phyloP scores from a whole-genome alignment of 495 filamentous ascomycete species.

The Oidiodendron maius region DNA sequence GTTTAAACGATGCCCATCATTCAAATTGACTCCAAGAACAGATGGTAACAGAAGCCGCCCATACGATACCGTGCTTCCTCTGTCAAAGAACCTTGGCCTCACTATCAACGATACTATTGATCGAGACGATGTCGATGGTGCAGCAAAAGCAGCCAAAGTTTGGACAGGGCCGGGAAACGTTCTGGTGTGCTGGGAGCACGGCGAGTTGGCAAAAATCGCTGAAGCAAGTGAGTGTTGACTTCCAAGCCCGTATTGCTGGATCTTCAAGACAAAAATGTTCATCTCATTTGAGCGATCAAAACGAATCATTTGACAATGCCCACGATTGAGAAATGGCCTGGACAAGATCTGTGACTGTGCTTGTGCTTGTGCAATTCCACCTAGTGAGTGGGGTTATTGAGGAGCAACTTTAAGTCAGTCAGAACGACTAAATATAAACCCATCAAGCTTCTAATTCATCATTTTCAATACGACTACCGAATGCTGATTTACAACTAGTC shows the following conservation, averaged over 20 bases:
- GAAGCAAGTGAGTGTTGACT: too few relatives aligned
- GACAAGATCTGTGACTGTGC: too few relatives aligned
- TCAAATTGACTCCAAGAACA: too few relatives aligned
- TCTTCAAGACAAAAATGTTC: too few relatives aligned
- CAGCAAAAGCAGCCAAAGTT: slow-evolving; percentile 34
- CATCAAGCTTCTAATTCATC: neutral
- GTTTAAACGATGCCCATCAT: too few relatives aligned
- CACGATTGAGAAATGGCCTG: too few relatives aligned
- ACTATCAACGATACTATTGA: slow-evolving; percentile 39
- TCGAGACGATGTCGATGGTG: slow-evolving; percentile 41
- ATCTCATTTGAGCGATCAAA: too few relatives aligned
- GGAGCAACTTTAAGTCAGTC: slow-evolving; percentile 23
- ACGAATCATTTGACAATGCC: too few relatives aligned
- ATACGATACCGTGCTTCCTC: slow-evolving; percentile 44
- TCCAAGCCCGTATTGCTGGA: too few relatives aligned
- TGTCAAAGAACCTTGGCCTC: slow-evolving; percentile 44
- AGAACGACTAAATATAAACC: slow-evolving; percentile 22
- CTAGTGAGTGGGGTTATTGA: too few relatives aligned
- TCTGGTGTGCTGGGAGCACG: slow-evolving; percentile 53
- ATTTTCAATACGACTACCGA: neutral
- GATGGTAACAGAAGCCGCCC: slow-evolving; percentile 44
- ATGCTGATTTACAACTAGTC: too few relatives aligned
- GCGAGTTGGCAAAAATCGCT: slow-evolving; percentile 39
- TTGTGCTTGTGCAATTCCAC: too few relatives aligned
- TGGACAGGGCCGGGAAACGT: slow-evolving; percentile 47